Evolutionary conservation across 352 stramenopile genomes (phyloP).

Genomic region (Pythium pyrilobum): DNA sequence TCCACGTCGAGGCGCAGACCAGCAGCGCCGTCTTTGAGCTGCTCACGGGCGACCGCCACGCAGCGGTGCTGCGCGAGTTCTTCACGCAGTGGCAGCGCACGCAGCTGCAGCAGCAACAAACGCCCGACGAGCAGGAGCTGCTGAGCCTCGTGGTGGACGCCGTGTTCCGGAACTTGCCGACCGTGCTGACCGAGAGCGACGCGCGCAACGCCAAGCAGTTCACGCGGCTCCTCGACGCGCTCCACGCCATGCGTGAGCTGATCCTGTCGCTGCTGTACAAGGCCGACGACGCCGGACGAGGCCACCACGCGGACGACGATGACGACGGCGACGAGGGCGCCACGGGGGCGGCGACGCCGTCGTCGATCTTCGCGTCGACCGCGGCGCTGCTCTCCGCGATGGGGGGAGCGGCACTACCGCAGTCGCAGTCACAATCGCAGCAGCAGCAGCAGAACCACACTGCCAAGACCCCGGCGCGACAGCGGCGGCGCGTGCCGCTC

Average conservation of each 20-base stretch:
- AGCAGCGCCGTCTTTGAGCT: constrained; percentile 43
- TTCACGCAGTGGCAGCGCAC: constrained; percentile 43
- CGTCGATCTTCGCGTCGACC: constrained; percentile 7
- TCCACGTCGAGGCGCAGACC: neutral
- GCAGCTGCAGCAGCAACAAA: constrained; percentile 28
- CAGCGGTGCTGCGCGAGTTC: constrained; percentile 58
- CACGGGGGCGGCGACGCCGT: neutral
- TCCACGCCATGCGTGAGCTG: constrained; percentile 47
- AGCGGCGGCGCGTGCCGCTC: constrained; percentile 25
- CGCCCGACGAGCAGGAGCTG: constrained; percentile 21
- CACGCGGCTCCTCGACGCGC: constrained; percentile 47
- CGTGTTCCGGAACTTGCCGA: constrained; percentile 53
- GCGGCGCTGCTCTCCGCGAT: neutral
- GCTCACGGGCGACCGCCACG: constrained; percentile 61
- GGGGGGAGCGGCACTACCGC: neutral
- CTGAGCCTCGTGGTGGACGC: constrained; percentile 62
- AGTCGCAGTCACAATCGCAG: neutral
- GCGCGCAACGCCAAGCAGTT: constrained; percentile 38
- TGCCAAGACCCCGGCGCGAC: neutral
- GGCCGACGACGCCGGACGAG: neutral
- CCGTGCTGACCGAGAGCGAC: constrained; percentile 44
- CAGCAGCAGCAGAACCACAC: too few species aligned
- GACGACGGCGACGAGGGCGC: constrained; percentile 2
- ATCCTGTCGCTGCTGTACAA: constrained; percentile 53
- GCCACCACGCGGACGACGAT: neutral